Evolutionary conservation across 2,329 filamentous ascomycete genomes (phyloP).

Genomic region (Harringtonia lauricola): DNA sequence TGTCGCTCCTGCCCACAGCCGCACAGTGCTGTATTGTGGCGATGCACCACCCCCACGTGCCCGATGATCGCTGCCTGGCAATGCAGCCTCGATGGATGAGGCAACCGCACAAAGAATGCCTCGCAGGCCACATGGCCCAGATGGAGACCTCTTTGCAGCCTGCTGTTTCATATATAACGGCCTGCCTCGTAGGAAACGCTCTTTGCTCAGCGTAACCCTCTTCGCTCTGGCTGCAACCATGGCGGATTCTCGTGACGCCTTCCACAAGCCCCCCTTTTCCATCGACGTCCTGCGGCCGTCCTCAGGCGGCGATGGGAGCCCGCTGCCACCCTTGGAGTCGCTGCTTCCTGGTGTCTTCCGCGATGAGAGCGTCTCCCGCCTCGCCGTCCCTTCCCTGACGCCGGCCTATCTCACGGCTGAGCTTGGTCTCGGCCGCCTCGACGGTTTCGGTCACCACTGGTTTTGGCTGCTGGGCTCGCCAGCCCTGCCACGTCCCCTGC

Average conservation of each 20-base stretch:
- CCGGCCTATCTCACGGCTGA: constrained; percentile 8
- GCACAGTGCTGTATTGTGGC: no score
- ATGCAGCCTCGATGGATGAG: no score
- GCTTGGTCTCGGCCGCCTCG: constrained; percentile 12
- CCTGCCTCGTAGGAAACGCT: no score
- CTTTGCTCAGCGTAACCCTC: no score
- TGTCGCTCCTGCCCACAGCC: no score
- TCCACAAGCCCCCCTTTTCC: constrained; percentile 7
- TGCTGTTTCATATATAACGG: no score
- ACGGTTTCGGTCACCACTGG: constrained; percentile 12
- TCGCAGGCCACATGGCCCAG: no score
- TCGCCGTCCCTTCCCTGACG: constrained; percentile 8
- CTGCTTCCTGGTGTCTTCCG: constrained; percentile 11
- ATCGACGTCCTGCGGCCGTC: constrained; percentile 6
- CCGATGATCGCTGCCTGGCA: no score
- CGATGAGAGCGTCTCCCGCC: constrained; percentile 3
- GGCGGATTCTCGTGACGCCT: background rate
- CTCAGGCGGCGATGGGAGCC: background rate
- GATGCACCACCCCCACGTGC: no score
- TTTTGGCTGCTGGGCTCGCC: constrained; percentile 13
- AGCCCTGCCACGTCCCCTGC: constrained; percentile 13
- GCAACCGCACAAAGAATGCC: no score
- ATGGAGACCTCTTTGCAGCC: no score
- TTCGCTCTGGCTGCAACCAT: no score
- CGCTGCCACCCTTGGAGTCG: constrained; percentile 2